Evolutionary conservation across 2,329 filamentous ascomycete species (phyloP).

Genomic region (Penicillium vulpinum): DNA sequence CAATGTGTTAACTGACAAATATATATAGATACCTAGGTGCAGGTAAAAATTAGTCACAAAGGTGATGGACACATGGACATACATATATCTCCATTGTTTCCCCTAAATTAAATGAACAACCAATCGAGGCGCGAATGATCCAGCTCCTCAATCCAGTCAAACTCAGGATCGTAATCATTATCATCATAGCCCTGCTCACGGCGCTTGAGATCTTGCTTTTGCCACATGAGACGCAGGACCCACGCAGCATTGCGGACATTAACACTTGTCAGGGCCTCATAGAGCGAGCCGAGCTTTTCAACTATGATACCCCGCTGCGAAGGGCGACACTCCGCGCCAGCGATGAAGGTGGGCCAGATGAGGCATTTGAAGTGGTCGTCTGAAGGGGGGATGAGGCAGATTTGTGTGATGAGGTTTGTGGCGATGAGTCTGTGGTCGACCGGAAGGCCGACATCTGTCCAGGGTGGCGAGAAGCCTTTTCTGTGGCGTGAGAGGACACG

Average conservation of each 20-base stretch:
- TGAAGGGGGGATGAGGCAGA: slow-evolving; percentile 36
- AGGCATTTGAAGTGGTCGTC: slow-evolving; percentile 47
- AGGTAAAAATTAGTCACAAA: background rate
- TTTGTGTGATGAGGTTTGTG: slow-evolving; percentile 36
- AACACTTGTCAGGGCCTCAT: slow-evolving; percentile 38
- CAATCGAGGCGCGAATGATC: slow-evolving; percentile 43
- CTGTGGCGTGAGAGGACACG: slow-evolving; percentile 38
- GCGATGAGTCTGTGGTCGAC: slow-evolving; percentile 32
- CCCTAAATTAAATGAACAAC: slow-evolving; percentile 39
- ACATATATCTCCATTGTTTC: background rate
- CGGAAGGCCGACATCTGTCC: slow-evolving; percentile 29
- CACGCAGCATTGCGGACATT: slow-evolving; percentile 44
- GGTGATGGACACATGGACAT: background rate
- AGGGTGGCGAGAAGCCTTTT: slow-evolving; percentile 24
- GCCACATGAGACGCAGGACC: slow-evolving; percentile 44
- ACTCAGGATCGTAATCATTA: slow-evolving; percentile 33
- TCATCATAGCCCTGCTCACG: slow-evolving; percentile 17
- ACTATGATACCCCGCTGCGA: slow-evolving; percentile 36
- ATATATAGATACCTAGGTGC: background rate
- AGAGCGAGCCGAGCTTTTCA: slow-evolving; percentile 35
- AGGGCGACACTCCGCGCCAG: slow-evolving; percentile 41
- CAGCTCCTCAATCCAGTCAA: slow-evolving; percentile 44
- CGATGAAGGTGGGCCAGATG: slow-evolving; percentile 48
- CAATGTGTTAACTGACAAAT: background rate
- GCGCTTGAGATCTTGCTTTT: slow-evolving; percentile 37